Conservation (phyloP, 164 flowering plant genomes). For the Vitis cinerea region DNA sequence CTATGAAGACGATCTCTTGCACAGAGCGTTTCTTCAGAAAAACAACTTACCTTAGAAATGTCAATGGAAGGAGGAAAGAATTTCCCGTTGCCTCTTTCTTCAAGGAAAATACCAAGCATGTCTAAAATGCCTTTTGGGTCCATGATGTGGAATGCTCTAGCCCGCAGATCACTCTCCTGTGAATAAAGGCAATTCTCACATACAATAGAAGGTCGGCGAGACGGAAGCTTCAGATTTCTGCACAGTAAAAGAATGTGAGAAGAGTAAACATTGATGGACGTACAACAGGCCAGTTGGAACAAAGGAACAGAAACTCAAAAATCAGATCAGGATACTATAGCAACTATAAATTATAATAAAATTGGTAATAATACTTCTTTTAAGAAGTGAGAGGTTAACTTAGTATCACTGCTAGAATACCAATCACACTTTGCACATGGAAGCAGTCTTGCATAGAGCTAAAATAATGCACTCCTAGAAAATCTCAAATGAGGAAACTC, state of each 20-base stretch:
- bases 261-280: neutral
- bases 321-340: too few relatives aligned
- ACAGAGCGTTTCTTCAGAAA: neutral
- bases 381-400: too few relatives aligned
- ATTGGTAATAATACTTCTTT: too few relatives aligned
- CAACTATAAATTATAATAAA: too few relatives aligned
- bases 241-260: slow-evolving; percentile 1
- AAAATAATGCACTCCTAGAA: too few relatives aligned
- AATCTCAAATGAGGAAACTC: too few relatives aligned
- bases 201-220: slow-evolving; percentile 78
- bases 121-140: slow-evolving; percentile 83
- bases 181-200: slow-evolving; percentile 92
- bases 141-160: slow-evolving; percentile 87
- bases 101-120: slow-evolving; percentile 83
- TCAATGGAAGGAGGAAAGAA: slow-evolving; percentile 43
- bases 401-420: too few relatives aligned
- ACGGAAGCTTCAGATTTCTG: slow-evolving; percentile 93
- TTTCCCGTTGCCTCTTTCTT: slow-evolving; percentile 58
- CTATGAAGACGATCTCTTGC: neutral
- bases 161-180: slow-evolving; percentile 61
- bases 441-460: too few relatives aligned
- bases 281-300: neutral
- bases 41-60: slow-evolving; percentile 34
- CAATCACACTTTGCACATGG: too few relatives aligned
- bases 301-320: too few relatives aligned